Evolutionary conservation across 495 filamentous ascomycete genomes (phyloP).

Genomic region (Podospora fimiseda): DNA sequence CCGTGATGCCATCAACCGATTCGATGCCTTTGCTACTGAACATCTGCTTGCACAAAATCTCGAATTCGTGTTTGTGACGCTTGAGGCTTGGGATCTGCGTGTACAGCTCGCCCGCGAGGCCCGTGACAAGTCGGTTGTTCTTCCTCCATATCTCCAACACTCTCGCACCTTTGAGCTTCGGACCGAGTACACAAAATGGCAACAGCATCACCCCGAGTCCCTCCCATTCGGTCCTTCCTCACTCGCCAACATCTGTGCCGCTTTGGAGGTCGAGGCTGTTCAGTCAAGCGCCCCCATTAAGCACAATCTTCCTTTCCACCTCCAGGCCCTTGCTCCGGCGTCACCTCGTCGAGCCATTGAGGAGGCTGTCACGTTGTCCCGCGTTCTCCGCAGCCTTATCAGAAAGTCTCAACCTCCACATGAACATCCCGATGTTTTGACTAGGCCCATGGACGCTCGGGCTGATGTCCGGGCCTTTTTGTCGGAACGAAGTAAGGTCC

Average conservation of each 20-base stretch:
- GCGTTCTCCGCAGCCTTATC: slow-evolving; percentile 85
- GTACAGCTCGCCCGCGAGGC: slow-evolving; percentile 96
- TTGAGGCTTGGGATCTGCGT: slow-evolving; percentile 97
- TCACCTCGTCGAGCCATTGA: slow-evolving; percentile 98
- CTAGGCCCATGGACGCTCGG: slow-evolving; percentile 90
- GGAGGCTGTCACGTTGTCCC: slow-evolving; percentile 87
- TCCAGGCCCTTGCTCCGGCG: slow-evolving; percentile 91
- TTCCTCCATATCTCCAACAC: slow-evolving; percentile 95
- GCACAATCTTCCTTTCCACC: slow-evolving; percentile 95
- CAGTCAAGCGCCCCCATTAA: slow-evolving; percentile 97
- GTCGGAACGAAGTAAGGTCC: slow-evolving; percentile 89
- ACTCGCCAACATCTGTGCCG: slow-evolving; percentile 93
- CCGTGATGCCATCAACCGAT: slow-evolving; percentile 90
- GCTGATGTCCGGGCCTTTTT: slow-evolving; percentile 97
- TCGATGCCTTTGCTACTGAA: slow-evolving; percentile 87
- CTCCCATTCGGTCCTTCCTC: slow-evolving; percentile 93
- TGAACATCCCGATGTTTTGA: slow-evolving; percentile 89
- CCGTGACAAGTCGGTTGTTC: slow-evolving; percentile 92
- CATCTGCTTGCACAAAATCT: slow-evolving; percentile 76
- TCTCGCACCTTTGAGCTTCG: slow-evolving; percentile 94
- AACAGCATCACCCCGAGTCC: slow-evolving; percentile 95
- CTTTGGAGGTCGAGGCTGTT: slow-evolving; percentile 93
- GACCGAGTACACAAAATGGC: slow-evolving; percentile 96
- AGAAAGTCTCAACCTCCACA: slow-evolving; percentile 91
- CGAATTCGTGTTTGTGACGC: slow-evolving; percentile 95